These are phyloP conservation scores for Dissophora ornata DNA, from an alignment of 192 early-diverging fungal genomes.

Conservation along the genomic window DNA sequence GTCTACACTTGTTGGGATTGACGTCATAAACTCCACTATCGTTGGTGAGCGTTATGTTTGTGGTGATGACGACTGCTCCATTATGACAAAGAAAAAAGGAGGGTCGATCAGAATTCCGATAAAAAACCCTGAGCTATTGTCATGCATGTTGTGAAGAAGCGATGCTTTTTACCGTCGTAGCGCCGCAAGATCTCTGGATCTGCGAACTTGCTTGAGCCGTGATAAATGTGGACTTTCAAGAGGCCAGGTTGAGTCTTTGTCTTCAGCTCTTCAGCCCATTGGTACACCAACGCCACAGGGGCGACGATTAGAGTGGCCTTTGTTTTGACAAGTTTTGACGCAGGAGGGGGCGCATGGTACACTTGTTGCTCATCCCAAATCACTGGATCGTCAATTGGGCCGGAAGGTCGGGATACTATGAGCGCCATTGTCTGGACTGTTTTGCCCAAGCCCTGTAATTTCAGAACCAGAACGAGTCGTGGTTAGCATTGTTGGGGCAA, in stretches of 20 bases:
- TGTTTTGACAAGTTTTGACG: slow-evolving; percentile 30
- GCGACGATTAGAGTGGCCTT: slow-evolving; percentile 77
- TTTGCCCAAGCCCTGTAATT: slow-evolving; percentile 70
- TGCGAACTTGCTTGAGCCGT: slow-evolving; percentile 61
- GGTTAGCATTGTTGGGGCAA: not conserved
- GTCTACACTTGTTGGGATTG: slow-evolving; percentile 5
- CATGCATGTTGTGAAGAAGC: too few species aligned
- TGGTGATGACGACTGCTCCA: slow-evolving; percentile 68
- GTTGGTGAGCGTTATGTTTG: slow-evolving; percentile 44
- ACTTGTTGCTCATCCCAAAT: slow-evolving; percentile 18
- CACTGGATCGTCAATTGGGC: slow-evolving; percentile 16
- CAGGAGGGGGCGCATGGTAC: slow-evolving; percentile 12
- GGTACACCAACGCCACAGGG: slow-evolving; percentile 74
- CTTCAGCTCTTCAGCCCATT: slow-evolving; percentile 78
- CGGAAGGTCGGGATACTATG: slow-evolving; percentile 47
- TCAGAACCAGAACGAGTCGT: not conserved
- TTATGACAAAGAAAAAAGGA: not conserved
- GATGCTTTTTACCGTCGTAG: slow-evolving; percentile 69
- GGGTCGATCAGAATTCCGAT: too few species aligned
- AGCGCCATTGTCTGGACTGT: slow-evolving; percentile 80
- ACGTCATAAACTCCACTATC: slow-evolving; percentile 30
- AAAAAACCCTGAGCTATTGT: too few species aligned
- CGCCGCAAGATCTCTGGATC: slow-evolving; percentile 49
- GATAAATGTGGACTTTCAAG: slow-evolving; percentile 72
- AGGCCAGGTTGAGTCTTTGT: slow-evolving; percentile 62